Conservation (phyloP, 1,284 basidiomycete genomes). For the Wallemia ichthyophaga region DNA sequence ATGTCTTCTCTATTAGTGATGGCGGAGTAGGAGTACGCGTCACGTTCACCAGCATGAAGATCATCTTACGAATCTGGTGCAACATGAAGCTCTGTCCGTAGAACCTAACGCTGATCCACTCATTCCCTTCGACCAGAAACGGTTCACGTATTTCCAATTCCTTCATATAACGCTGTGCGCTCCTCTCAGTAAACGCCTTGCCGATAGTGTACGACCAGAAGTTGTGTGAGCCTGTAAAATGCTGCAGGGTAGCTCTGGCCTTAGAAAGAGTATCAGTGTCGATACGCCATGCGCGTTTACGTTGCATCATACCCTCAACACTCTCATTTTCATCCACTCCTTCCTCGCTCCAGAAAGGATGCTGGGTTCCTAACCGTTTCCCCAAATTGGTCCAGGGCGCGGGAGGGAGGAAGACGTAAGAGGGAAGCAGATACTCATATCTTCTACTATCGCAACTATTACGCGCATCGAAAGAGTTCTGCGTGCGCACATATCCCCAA, state of each 20-base stretch:
- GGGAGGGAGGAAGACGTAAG: slow-evolving; percentile 75
- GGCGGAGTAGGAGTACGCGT: slow-evolving; percentile 43
- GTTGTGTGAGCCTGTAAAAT: slow-evolving; percentile 45
- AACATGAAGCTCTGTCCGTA: slow-evolving; percentile 29
- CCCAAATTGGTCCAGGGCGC: slow-evolving; percentile 38
- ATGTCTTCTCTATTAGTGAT: slow-evolving; percentile 30
- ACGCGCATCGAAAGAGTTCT: slow-evolving; percentile 77
- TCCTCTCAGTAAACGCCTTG: slow-evolving; percentile 50
- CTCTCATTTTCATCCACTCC: slow-evolving; percentile 11
- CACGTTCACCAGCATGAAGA: slow-evolving; percentile 49
- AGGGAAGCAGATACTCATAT: slow-evolving; percentile 91
- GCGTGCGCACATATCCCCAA: slow-evolving; percentile 64
- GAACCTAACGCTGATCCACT: slow-evolving; percentile 80
- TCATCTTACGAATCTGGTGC: slow-evolving; percentile 93
- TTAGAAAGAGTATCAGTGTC: slow-evolving; percentile 23
- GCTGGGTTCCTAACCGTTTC: slow-evolving; percentile 17
- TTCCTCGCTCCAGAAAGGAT: slow-evolving; percentile 26
- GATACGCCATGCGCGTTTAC: slow-evolving; percentile 39
- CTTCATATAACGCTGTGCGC: slow-evolving; percentile 55
- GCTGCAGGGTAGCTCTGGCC: slow-evolving; percentile 27
- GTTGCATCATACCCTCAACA: slow-evolving; percentile 21
- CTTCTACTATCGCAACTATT: slow-evolving; percentile 65
- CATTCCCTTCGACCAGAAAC: slow-evolving; percentile 55
- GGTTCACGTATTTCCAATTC: slow-evolving; percentile 33
- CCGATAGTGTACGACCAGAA: slow-evolving; percentile 94